Base-by-base conservation (phyloP, 192 early-diverging fungal genomes). In the Backusella morwellensis region DNA sequence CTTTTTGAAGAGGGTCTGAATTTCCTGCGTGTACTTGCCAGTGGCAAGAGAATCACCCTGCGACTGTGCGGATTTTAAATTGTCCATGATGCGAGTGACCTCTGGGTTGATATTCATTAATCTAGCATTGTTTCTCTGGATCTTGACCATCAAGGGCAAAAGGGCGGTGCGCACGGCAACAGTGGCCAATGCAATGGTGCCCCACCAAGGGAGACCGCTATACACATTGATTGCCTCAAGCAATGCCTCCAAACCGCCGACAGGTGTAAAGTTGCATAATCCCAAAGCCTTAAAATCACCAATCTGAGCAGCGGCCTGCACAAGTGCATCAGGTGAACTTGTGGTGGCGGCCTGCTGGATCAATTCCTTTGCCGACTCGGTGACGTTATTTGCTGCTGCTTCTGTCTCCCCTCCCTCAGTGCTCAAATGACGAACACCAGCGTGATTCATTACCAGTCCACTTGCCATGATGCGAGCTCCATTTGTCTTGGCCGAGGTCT, bases 191-290 rank as follows among this genome's bases (percentile, higher is more conserved):
- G 86, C 88, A 72, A 99, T 97, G n/a, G 96, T 91, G 8, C 83
- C 92, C 94, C 94, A 97, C 97, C 97, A 99, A 5, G 96, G 95
- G 72, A 98, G 80, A 6, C 96, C 96, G 17, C 91, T 92, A 32
- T 85, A 82, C 17, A 98, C 92, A 78, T 96, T 91, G 44, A 94
- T 77, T 23, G 85, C 88, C 82, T 99, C 97, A 35, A 98, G 75
- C 6, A 90, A 70, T 6, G 85, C 85, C 82, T 98, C 90, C 19
- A 92, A 76, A 23, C 85, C 67, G 41, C 94, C 96, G 6, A 92
- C 90, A 12, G 95, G 95, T 7, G 91, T 84, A 52, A 80, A 90
- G 52, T 91, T 85, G 59, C 87, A 88, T 35, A 98, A 85, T 15
- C 97, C 97, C 80, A 96, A 88, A 9, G 88, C 85, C 52, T 94